Base-by-base conservation (phyloP, 225 moss, liverwort and hornwort species). In the Lunularia cruciata region DNA sequence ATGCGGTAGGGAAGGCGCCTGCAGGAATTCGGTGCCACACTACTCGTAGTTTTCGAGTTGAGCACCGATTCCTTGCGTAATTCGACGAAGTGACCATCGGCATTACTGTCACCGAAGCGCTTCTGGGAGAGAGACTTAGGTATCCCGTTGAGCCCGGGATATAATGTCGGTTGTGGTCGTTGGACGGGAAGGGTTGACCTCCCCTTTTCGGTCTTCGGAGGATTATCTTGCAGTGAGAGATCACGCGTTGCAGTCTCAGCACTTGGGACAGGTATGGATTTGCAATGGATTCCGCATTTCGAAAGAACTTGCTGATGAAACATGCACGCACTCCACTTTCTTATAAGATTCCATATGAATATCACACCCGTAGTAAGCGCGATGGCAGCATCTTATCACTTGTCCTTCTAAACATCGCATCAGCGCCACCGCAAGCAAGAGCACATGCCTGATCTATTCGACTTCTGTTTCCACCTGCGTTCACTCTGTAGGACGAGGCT, bases 131-230 rank as follows among this genome's bases (percentile, higher is more conserved):
- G 6, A 18, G 43, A 32, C 6, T 37, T 47, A n/a, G 25, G 43
- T n/a, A 38, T 1, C 45, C 19, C 18, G 43, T 39, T 26, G 4
- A n/a, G 32, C 6, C 40, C 33, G 39, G 28, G n/a, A 10, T 26
- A 52, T 52, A 43, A 81, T 81, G 80, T 76, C 80, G 25, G 73
- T 73, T 47, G 57, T 43, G 22, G 46, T 76, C 31, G 67, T 68
- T 14, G 80, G 77, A 36, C 73, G 69, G 53, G 71, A 70, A 26
- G 84, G 74, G 20, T 32, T 74, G 31, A 28, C 73, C 8, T 43
- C 83, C 8, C 58, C 73, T 13, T 74, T 70, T 53, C 60, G 69
- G 32, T 63, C 55, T 12, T 32, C 67, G 13, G 80, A 80, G 51
- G 80, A 80, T 23, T 77, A 71, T 47, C 62, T 67, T 16, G 65